Percentiles rank a stretch among this genome's conserved stretches.
Evolutionary conservation across 768 basidiomycete genomes (phyloP).

Genomic region (Russula sp.): DNA sequence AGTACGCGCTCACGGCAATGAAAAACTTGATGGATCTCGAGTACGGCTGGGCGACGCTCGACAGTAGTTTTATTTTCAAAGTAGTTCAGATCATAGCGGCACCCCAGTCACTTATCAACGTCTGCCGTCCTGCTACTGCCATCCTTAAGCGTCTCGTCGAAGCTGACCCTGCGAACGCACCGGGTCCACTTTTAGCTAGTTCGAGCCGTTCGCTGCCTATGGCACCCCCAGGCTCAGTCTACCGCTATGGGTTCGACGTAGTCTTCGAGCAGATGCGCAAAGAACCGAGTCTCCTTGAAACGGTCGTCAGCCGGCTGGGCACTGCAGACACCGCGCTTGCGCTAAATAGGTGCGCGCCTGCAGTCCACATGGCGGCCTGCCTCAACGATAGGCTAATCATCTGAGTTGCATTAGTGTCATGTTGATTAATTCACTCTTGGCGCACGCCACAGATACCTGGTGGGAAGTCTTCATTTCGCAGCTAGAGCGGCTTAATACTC

Average conservation of each 20-base stretch:
- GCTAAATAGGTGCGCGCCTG: slow-evolving; percentile 54
- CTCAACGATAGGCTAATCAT: slow-evolving; percentile 14
- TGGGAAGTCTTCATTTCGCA: slow-evolving; percentile 77
- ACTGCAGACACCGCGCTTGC: slow-evolving; percentile 83
- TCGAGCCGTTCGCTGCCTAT: slow-evolving; percentile 50
- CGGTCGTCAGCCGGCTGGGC: slow-evolving; percentile 71
- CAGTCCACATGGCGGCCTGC: slow-evolving; percentile 12
- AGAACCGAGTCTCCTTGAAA: slow-evolving; percentile 63
- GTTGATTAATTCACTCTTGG: slow-evolving; percentile 79
- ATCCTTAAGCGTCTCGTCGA: slow-evolving; percentile 87
- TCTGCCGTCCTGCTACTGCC: slow-evolving; percentile 84
- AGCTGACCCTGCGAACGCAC: slow-evolving; percentile 65
- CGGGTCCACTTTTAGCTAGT: slow-evolving; percentile 49
- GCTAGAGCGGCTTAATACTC: slow-evolving; percentile 67
- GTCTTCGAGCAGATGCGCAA: slow-evolving; percentile 80
- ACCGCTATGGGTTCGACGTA: slow-evolving; percentile 74
- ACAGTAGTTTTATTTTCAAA: slow-evolving; percentile 63
- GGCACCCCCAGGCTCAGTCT: slow-evolving; percentile 61
- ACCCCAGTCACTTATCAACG: slow-evolving; percentile 72
- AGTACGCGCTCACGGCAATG: slow-evolving; percentile 83
- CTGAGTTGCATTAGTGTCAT: slow-evolving; percentile 52
- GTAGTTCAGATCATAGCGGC: slow-evolving; percentile 76
- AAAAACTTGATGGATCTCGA: slow-evolving; percentile 85
- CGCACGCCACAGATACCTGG: slow-evolving; percentile 66
- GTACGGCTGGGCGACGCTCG: slow-evolving; percentile 73